Percentiles rank a stretch among this genome's conserved stretches.
Evolutionary conservation across 768 basidiomycete genomes (phyloP).

Genomic region (Tulasnella sp.): DNA sequence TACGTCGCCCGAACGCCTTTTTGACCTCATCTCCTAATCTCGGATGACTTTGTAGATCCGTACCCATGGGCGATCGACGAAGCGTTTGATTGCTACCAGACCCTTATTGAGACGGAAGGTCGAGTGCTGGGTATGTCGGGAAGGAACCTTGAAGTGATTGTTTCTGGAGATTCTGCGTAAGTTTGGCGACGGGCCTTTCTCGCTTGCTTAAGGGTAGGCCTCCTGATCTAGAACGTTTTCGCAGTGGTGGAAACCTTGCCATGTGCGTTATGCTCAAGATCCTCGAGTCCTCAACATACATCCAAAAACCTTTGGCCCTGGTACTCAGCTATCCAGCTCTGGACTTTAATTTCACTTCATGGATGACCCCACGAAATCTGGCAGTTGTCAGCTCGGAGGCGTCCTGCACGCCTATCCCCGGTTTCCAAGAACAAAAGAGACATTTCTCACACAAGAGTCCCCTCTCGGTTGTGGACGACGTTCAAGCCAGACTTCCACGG

Average conservation of each 20-base stretch:
- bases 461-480: constrained; percentile 79
- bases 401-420: constrained; percentile 68
- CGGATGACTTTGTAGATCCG: constrained; percentile 48
- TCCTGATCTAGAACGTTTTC: not conserved
- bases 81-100: constrained; percentile 78
- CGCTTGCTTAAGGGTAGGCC: not conserved
- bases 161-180: constrained; percentile 96
- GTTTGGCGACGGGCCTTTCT: constrained; percentile 25
- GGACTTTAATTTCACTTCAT: constrained; percentile 97
- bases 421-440: constrained; percentile 64
- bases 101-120: constrained; percentile 72
- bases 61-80: constrained; percentile 97
- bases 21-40: not conserved
- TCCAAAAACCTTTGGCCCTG: constrained; percentile 69
- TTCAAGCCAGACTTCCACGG: constrained; percentile 25
- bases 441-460: constrained; percentile 86
- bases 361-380: constrained; percentile 79
- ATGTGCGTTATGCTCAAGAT: constrained; percentile 77
- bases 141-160: constrained; percentile 59
- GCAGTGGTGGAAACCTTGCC: constrained; percentile 79
- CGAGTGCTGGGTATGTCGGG: constrained; percentile 79
- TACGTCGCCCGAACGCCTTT: not conserved
- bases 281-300: constrained; percentile 46
- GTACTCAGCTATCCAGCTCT: constrained; percentile 85
- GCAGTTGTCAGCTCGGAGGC: constrained; percentile 79